These are phyloP conservation scores for Atkinsonella texensis DNA, from an alignment of 2,329 filamentous ascomycete species.

Conservation along the genomic window DNA sequence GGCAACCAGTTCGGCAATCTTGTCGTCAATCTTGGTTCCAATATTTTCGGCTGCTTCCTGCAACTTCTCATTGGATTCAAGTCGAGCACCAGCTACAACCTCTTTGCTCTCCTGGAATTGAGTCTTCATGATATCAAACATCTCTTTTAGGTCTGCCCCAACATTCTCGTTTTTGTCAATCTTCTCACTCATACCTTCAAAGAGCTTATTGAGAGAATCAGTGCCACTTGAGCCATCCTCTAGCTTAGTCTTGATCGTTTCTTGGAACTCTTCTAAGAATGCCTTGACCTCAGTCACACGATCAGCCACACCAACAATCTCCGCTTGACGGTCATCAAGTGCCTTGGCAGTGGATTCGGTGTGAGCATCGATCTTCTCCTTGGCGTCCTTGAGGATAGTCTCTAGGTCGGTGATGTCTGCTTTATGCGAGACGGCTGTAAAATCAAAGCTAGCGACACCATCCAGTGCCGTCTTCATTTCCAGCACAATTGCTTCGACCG, in stretches of 20 bases:
- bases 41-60: constrained; percentile 43
- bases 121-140: constrained; percentile 63
- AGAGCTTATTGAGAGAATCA: constrained; percentile 58
- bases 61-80: constrained; percentile 74
- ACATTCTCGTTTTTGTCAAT: constrained; percentile 45
- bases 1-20: constrained; percentile 62
- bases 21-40: constrained; percentile 46
- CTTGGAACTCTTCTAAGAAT: constrained; percentile 67
- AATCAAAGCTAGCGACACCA: constrained; percentile 57
- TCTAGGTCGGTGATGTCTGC: constrained; percentile 57
- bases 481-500: constrained; percentile 68
- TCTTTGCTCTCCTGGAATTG: constrained; percentile 83
- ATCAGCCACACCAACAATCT: constrained; percentile 67
- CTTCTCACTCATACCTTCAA: constrained; percentile 54
- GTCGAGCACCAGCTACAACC: constrained; percentile 65
- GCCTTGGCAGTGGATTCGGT: constrained; percentile 65
- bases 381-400: constrained; percentile 57
- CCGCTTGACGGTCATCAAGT: constrained; percentile 72
- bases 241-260: constrained; percentile 63
- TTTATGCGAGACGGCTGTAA: constrained; percentile 60
- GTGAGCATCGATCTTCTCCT: constrained; percentile 54
- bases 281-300: constrained; percentile 68
- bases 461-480: constrained; percentile 74
- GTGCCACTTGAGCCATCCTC: constrained; percentile 62
- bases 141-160: constrained; percentile 54